Evolutionary conservation across 2,329 filamentous ascomycete genomes (phyloP).

Genomic region (Trichoderma afroharzianum): DNA sequence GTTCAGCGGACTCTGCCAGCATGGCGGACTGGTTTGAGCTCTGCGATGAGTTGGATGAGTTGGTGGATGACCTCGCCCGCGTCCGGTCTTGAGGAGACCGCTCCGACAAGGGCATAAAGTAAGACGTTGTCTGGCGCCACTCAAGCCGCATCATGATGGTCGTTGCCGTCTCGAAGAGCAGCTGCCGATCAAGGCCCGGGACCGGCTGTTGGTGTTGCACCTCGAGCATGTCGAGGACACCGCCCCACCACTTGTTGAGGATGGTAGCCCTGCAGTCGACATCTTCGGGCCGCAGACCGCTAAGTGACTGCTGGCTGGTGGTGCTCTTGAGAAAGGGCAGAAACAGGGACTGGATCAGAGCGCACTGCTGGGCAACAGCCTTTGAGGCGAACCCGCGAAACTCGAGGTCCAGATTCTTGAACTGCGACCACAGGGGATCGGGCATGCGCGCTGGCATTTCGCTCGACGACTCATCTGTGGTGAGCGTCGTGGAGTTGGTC

Average conservation of each 20-base stretch:
- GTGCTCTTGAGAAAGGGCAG: slow-evolving; percentile 75
- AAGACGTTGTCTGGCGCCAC: slow-evolving; percentile 73
- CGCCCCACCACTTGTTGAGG: slow-evolving; percentile 87
- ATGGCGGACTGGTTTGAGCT: slow-evolving; percentile 61
- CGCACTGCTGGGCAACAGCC: slow-evolving; percentile 68
- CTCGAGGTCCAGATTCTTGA: slow-evolving; percentile 52
- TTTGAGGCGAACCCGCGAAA: slow-evolving; percentile 63
- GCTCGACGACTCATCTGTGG: slow-evolving; percentile 44
- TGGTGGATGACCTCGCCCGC: slow-evolving; percentile 44
- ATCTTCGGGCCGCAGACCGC: slow-evolving; percentile 68
- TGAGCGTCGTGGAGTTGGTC: slow-evolving; percentile 32
- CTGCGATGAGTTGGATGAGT: slow-evolving; percentile 57
- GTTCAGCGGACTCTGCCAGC: slow-evolving; percentile 67
- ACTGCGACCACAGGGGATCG: slow-evolving; percentile 54
- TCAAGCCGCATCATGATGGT: slow-evolving; percentile 85
- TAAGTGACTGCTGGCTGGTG: slow-evolving; percentile 62
- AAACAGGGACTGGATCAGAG: slow-evolving; percentile 66
- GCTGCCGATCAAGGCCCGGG: slow-evolving; percentile 77
- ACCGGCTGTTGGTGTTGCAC: slow-evolving; percentile 66
- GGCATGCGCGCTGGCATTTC: slow-evolving; percentile 43
- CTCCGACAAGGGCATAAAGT: slow-evolving; percentile 59
- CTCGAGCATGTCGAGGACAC: slow-evolving; percentile 75
- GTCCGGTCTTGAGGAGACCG: slow-evolving; percentile 48
- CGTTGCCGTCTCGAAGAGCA: slow-evolving; percentile 72
- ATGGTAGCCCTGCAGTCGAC: slow-evolving; percentile 75